Conservation (phyloP, 108 stramenopile species). For the Chaetoceros tenuissimus region DNA sequence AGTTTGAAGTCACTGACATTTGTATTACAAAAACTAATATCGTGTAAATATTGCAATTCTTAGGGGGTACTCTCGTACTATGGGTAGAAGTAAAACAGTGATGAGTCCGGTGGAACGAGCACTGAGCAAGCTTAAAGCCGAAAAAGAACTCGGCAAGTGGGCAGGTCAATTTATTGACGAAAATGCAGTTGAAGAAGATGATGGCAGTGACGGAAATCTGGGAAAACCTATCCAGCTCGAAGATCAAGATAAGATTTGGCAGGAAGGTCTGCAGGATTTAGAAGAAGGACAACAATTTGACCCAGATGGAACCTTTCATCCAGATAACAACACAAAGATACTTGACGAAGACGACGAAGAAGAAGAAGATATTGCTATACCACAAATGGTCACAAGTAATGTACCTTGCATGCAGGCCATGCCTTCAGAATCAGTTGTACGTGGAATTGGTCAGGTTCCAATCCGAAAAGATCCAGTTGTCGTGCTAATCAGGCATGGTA, state of each 20-base stretch:
- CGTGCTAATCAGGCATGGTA: conserved; percentile 65
- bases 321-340: not conserved
- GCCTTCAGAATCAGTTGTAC: not conserved
- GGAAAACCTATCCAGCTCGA: conserved; percentile 1
- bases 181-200: conserved; percentile 26
- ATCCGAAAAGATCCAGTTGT: conserved; percentile 37
- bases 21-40: too few species aligned
- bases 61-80: conserved; percentile 3
- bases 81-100: conserved; percentile 14
- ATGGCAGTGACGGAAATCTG: conserved; percentile 67
- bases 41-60: too few species aligned
- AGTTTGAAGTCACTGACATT: too few species aligned
- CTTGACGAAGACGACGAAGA: not conserved
- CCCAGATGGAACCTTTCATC: not conserved
- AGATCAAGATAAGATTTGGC: not conserved
- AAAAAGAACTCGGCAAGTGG: conserved; percentile 30
- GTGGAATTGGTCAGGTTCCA: not conserved
- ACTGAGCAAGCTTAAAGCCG: conserved; percentile 32
- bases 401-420: not conserved
- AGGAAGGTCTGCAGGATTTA: not conserved
- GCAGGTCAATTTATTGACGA: conserved; percentile 30
- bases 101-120: conserved; percentile 33
- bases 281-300: not conserved
- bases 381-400: not conserved
- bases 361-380: not conserved